Evolutionary conservation across 75 land plant species (phyloP).

Genomic region (Pseudotsuga menziesii): DNA sequence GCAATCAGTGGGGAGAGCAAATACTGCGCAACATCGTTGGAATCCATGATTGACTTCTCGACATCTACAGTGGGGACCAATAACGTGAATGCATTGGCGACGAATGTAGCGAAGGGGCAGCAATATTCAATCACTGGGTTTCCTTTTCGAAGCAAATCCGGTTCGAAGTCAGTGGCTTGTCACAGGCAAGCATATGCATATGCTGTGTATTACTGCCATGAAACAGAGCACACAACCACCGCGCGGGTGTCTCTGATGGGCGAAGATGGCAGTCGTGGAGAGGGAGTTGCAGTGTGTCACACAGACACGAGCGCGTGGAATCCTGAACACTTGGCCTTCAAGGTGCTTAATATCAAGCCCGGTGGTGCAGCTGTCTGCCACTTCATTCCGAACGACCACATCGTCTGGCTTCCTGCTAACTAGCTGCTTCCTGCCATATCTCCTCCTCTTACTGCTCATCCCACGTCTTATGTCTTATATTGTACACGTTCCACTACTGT

Average conservation of each 20-base stretch:
- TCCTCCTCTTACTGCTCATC: too few relatives aligned
- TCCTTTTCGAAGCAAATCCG: neutral
- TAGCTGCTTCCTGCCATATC: neutral
- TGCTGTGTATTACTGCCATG: conserved; percentile 8
- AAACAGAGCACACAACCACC: neutral
- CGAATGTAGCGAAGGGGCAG: neutral
- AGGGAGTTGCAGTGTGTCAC: conserved; percentile 60
- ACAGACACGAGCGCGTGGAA: conserved; percentile 57
- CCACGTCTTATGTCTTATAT: too few relatives aligned
- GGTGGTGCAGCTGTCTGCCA: conserved; percentile 59
- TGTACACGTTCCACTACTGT: too few relatives aligned
- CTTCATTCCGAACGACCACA: conserved; percentile 50
- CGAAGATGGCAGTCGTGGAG: conserved; percentile 12
- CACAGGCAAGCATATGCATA: neutral
- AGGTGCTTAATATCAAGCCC: conserved; percentile 56
- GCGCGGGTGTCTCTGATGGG: neutral
- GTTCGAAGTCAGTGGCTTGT: conserved; percentile 1
- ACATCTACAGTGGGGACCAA: neutral
- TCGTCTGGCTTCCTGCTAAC: conserved; percentile 35
- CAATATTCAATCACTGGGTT: neutral
- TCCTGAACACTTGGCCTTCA: conserved; percentile 61
- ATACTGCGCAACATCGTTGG: conserved; percentile 5
- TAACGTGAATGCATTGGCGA: neutral
- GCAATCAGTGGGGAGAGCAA: conserved; percentile 1
- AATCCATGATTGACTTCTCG: conserved; percentile 4